Base-by-base conservation (phyloP, 495 filamentous ascomycete species). In the Aspergillus heteromorphus region DNA sequence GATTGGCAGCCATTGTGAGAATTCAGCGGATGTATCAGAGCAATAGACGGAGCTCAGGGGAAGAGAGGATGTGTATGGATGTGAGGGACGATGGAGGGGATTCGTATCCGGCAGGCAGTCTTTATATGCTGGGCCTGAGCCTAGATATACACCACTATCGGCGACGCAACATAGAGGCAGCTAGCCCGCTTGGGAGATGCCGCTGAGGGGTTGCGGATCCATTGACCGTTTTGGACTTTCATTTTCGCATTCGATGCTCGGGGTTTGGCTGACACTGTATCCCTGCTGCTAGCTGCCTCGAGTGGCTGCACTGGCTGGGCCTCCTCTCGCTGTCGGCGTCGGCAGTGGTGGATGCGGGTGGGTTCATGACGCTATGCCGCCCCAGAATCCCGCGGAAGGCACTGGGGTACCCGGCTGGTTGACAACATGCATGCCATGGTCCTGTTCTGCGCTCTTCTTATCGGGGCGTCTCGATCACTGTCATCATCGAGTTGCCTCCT, bases 1-100 rank as follows among this genome's bases (percentile, higher is more conserved):
- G 70, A 13, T 48, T 63, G 43, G 58, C 66, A 49, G 70, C 62
- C 72, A 74, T 74, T 60, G 21, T 60, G 63, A 20, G 19, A 13
- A 27, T 20, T 38, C 41, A 18, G n/a, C 14, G 19, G 20, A 21
- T 36, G n/a, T n/a, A n/a, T n/a, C n/a, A n/a, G n/a, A n/a, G 6
- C 0, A 8, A 30, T 10, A 29, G 18, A 49, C 31, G 17, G 19
- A 49, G 34, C 9, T 14, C 18, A 17, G 1, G 5, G 38, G 27
- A 25, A 40, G 27, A n/a, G 29, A 49, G 27, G n/a, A 23, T 23
- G n/a, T 23, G 45, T 21, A 21, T n/a, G 29, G 56, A 42, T 19
- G 19, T 19, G 41, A 49, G 49, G 49, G 34, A 45, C 17, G 10
- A 16, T 41, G 31, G n/a, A 21, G 20, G 34, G 13, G 3, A 38